phyloP scores from a whole-genome alignment of 805 yeast species.

The Candida saitoana region DNA sequence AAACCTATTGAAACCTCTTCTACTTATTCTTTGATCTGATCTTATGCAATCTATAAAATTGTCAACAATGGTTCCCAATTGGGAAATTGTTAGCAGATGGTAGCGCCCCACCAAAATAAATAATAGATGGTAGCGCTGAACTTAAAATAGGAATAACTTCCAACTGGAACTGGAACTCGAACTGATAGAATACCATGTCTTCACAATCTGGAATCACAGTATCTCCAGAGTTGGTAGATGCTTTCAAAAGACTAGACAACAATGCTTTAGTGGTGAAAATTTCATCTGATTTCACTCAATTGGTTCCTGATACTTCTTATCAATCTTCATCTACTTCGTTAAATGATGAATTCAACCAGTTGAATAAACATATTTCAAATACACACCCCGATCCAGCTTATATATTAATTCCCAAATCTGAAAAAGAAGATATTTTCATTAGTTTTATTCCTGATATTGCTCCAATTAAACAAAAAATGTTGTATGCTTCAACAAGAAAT shows the following conservation, averaged over 20 bases:
- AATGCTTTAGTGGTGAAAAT: slow-evolving; percentile 29
- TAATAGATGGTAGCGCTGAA: background rate
- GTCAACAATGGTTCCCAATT: background rate
- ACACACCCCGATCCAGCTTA: slow-evolving; percentile 36
- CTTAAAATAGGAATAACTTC: background rate
- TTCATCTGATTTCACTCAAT: slow-evolving; percentile 28
- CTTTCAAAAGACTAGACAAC: slow-evolving; percentile 20
- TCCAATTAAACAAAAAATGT: slow-evolving; percentile 80
- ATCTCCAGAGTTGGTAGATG: slow-evolving; percentile 25
- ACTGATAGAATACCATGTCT: slow-evolving; percentile 37
- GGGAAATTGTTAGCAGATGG: background rate
- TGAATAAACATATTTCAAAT: slow-evolving; percentile 18
- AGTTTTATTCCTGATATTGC: slow-evolving; percentile 86
- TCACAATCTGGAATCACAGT: slow-evolving; percentile 43
- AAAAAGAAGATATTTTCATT: slow-evolving; percentile 46
- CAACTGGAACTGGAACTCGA: no score
- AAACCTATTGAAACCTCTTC: no score
- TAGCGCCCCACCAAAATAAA: background rate
- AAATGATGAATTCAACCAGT: slow-evolving; percentile 14
- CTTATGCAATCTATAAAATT: no score
- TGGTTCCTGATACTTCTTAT: slow-evolving; percentile 26
- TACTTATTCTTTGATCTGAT: no score
- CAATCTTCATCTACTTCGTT: slow-evolving; percentile 11
- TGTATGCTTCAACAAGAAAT: slow-evolving; percentile 87
- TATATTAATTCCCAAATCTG: slow-evolving; percentile 22